phyloP scores from a whole-genome alignment of 176 grass and related monocot genomes.

The Canna indica region DNA sequence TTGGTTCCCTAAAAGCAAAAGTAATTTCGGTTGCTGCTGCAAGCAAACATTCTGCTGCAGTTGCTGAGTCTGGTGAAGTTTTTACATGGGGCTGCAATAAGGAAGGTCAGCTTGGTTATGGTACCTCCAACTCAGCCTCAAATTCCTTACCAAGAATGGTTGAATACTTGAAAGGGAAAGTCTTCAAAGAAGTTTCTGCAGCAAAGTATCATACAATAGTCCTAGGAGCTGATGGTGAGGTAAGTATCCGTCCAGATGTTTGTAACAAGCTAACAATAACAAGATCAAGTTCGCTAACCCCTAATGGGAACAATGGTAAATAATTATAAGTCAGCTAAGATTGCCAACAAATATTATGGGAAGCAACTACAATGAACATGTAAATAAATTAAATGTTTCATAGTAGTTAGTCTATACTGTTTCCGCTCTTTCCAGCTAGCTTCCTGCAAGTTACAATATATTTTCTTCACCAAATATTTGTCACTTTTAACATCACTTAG shows the following conservation, averaged over 20 bases:
- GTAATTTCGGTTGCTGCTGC: slow-evolving; percentile 86
- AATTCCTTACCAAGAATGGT: slow-evolving; percentile 94
- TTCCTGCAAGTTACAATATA: background rate
- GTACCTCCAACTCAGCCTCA: slow-evolving; percentile 94
- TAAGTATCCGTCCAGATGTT: slow-evolving; percentile 25
- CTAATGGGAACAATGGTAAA: background rate
- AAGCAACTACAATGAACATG: background rate
- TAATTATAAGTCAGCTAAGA: background rate
- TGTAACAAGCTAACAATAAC: slow-evolving; percentile 22
- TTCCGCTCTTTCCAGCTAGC: background rate
- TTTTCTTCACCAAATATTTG: background rate
- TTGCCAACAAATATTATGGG: background rate
- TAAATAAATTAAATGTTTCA: background rate
- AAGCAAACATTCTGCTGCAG: slow-evolving; percentile 86
- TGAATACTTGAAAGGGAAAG: slow-evolving; percentile 92
- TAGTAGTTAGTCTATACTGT: background rate
- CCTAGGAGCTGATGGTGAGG: slow-evolving; percentile 77
- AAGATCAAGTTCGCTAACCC: background rate
- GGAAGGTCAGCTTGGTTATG: slow-evolving; percentile 98
- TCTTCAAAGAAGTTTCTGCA: slow-evolving; percentile 61
- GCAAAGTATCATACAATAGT: slow-evolving; percentile 92
- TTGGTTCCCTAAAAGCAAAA: slow-evolving; percentile 63
- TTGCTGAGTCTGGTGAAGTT: slow-evolving; percentile 78
- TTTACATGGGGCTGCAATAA: slow-evolving; percentile 98
- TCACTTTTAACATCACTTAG: too few species aligned